Percentiles rank a stretch among this genome's conserved stretches.
Evolutionary conservation across 2,329 filamentous ascomycete genomes (phyloP).

Genomic region (Mycosphaerella sp.): DNA sequence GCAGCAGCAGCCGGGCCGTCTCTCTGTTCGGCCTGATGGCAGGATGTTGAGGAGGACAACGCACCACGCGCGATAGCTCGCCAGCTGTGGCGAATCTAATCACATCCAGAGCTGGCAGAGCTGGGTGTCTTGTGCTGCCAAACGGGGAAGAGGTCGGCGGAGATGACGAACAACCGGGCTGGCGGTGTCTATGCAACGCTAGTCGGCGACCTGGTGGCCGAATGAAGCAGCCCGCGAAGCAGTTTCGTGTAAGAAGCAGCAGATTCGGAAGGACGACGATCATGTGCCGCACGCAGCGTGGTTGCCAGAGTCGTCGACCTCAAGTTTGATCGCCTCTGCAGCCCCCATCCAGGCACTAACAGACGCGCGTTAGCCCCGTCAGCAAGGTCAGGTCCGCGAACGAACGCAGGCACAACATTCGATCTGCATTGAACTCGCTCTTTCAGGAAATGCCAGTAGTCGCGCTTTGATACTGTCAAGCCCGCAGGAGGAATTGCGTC

Average conservation of each 20-base stretch:
- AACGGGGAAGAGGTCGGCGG: neutral
- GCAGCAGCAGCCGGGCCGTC: conserved; percentile 2
- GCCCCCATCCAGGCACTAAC: conserved; percentile 12
- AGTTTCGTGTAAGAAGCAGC: conserved; percentile 7
- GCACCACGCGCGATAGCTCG: conserved; percentile 14
- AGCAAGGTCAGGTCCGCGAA: conserved; percentile 14
- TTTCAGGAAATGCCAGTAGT: conserved; percentile 9
- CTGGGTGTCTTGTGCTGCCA: conserved; percentile 10
- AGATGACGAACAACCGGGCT: conserved; percentile 1
- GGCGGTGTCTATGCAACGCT: conserved; percentile 10
- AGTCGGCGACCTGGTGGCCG: conserved; percentile 1
- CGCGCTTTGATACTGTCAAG: conserved; percentile 17
- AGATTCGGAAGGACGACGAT: conserved; percentile 9
- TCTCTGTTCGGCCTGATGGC: conserved; percentile 8
- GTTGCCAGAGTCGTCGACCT: conserved; percentile 1
- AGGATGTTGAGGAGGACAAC: conserved; percentile 14
- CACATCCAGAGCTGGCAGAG: conserved; percentile 19
- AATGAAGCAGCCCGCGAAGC: neutral
- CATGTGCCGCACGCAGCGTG: conserved; percentile 4
- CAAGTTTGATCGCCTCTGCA: conserved; percentile 15
- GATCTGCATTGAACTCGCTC: conserved; percentile 20
- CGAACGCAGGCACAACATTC: conserved; percentile 23
- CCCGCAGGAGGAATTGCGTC: conserved; percentile 18
- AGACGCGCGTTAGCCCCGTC: conserved; percentile 15
- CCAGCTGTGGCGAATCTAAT: conserved; percentile 14